Conservation (phyloP, 495 filamentous ascomycete genomes). For the Daldinia caldariorum region DNA sequence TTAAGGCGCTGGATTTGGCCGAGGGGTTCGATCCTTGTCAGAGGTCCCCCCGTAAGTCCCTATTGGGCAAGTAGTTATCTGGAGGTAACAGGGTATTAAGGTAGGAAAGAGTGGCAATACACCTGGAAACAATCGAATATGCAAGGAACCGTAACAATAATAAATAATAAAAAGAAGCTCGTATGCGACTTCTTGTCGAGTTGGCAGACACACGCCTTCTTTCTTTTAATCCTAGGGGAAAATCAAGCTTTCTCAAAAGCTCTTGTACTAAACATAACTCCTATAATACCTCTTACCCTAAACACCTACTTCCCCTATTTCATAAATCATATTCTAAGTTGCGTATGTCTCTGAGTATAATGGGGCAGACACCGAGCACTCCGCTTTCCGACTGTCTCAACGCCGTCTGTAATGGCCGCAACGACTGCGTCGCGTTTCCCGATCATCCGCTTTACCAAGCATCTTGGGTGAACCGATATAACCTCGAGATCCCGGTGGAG, state of each 20-base stretch:
- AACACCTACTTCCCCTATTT: constrained; percentile 5
- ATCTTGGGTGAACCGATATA: constrained; percentile 65
- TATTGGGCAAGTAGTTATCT: constrained; percentile 44
- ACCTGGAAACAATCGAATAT: constrained; percentile 26
- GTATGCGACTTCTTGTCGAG: constrained; percentile 33
- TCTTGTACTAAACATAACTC: constrained; percentile 12
- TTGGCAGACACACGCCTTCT: constrained; percentile 5
- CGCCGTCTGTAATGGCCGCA: constrained; percentile 52
- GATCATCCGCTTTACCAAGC: constrained; percentile 52
- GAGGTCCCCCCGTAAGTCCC: constrained; percentile 22
- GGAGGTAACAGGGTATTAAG: constrained; percentile 5
- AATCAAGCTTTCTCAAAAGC: constrained; percentile 20
- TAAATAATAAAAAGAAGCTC: constrained; percentile 26
- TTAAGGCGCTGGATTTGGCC: constrained; percentile 29
- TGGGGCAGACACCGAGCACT: constrained; percentile 45
- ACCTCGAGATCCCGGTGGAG: constrained; percentile 67
- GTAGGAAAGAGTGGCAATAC: constrained; percentile 7
- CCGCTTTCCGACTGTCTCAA: constrained; percentile 54
- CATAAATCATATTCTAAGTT: constrained; percentile 8
- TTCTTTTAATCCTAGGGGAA: constrained; percentile 18
- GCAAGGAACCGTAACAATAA: constrained; percentile 6
- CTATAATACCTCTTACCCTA: constrained; percentile 19
- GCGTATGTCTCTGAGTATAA: constrained; percentile 19
- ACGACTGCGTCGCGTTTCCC: constrained; percentile 55
- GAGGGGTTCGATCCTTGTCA: constrained; percentile 20